Conservation (phyloP, 75 land plant species). For the Cryptomeria japonica region DNA sequence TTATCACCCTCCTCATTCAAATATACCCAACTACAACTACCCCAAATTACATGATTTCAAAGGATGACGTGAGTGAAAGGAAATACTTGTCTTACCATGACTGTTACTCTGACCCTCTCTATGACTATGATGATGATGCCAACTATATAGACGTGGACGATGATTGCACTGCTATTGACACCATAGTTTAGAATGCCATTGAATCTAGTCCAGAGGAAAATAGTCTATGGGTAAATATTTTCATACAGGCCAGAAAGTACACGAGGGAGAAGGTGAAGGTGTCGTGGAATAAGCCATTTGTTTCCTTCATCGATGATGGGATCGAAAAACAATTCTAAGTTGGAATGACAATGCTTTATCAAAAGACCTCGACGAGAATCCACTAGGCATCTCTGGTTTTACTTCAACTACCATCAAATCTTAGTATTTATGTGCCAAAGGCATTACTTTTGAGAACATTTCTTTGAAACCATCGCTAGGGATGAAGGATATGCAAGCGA, state of each 20-base stretch:
- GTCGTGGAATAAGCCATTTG: slow-evolving; percentile 56
- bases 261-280: slow-evolving; percentile 77
- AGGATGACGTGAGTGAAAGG: not conserved
- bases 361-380: not conserved
- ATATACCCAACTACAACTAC: not conserved
- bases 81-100: too few species aligned
- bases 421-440: slow-evolving; percentile 70
- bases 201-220: slow-evolving; percentile 57
- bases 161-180: slow-evolving; percentile 41
- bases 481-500: slow-evolving; percentile 59
- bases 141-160: slow-evolving; percentile 48
- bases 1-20: too few species aligned
- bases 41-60: not conserved
- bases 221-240: slow-evolving; percentile 44
- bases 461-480: slow-evolving; percentile 56
- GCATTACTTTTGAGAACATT: slow-evolving; percentile 71
- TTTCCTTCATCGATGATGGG: slow-evolving; percentile 65
- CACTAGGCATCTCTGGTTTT: slow-evolving; percentile 42
- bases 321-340: slow-evolving; percentile 49
- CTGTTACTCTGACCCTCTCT: too few species aligned
- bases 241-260: slow-evolving; percentile 62
- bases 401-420: slow-evolving; percentile 69
- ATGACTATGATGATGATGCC: too few species aligned
- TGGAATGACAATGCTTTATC: slow-evolving; percentile 74
- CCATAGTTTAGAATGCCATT: slow-evolving; percentile 67